These are phyloP conservation scores for Quercus wislizeni DNA, from an alignment of 306 rosid genomes.

Conservation along the genomic window DNA sequence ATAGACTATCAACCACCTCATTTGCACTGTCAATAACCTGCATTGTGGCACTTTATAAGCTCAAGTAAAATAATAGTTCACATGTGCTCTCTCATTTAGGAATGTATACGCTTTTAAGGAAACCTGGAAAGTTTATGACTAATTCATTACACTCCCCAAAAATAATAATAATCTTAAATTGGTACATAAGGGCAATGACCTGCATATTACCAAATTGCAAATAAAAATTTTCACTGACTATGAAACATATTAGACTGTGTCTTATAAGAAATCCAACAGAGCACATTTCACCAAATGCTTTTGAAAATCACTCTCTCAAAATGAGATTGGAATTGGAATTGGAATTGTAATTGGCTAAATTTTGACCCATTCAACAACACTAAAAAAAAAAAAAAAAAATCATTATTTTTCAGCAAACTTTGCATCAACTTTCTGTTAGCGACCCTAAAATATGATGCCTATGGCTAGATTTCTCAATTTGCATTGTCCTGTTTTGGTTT, in stretches of 20 bases:
- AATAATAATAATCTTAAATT: neutral
- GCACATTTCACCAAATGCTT: neutral
- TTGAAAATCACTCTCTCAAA: neutral
- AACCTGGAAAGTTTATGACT: neutral
- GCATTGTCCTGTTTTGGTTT: too few species aligned
- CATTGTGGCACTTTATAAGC: constrained; percentile 14
- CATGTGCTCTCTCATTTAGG: neutral
- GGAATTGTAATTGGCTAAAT: neutral
- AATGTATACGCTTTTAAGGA: neutral
- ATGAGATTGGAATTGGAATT: neutral
- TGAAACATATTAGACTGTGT: neutral
- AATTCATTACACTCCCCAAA: neutral
- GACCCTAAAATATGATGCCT: too few species aligned
- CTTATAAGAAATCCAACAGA: neutral
- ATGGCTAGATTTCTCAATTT: too few species aligned
- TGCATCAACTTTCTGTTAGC: too few species aligned
- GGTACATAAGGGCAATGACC: neutral
- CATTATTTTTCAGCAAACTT: too few species aligned
- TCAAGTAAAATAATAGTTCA: neutral
- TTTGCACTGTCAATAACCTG: constrained; percentile 86
- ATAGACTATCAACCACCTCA: constrained; percentile 75
- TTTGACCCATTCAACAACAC: neutral
- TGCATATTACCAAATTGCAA: neutral
- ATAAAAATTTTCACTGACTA: neutral
- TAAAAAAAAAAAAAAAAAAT: too few species aligned